Conservation (phyloP, 306 rosid genomes). For the Cucurbita moschata region DNA sequence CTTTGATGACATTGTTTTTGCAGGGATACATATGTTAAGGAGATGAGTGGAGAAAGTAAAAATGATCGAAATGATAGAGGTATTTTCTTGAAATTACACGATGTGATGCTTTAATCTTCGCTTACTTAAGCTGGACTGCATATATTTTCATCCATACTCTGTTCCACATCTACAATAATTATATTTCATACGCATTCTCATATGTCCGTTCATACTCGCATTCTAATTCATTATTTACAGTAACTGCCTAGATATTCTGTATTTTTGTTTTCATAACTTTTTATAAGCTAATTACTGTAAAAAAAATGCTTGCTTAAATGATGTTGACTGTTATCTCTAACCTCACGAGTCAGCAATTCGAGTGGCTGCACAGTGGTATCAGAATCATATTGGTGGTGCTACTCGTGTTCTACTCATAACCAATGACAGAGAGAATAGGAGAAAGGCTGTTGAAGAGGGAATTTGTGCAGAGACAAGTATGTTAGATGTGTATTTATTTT, state of each 20-base stretch:
- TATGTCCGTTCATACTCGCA: neutral
- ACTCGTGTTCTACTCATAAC: slow-evolving; percentile 66
- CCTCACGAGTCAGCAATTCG: slow-evolving; percentile 63
- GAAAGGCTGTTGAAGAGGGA: slow-evolving; percentile 85
- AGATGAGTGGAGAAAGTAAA: slow-evolving; percentile 79
- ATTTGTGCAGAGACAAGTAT: slow-evolving; percentile 83
- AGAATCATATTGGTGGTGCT: slow-evolving; percentile 71
- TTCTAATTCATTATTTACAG: neutral
- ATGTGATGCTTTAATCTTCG: slow-evolving; percentile 3
- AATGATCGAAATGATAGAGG: slow-evolving; percentile 98
- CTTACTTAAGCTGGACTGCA: neutral
- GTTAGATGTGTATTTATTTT: neutral
- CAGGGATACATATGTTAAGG: slow-evolving; percentile 87
- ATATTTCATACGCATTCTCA: neutral
- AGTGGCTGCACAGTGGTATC: slow-evolving; percentile 93
- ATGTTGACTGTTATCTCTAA: slow-evolving; percentile 2
- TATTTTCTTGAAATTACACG: slow-evolving; percentile 19
- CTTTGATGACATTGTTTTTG: neutral
- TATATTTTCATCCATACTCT: neutral
- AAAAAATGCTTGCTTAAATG: neutral
- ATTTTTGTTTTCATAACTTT: neutral
- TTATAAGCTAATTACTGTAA: neutral
- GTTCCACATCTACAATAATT: neutral
- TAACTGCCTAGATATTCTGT: neutral
- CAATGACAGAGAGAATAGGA: slow-evolving; percentile 79